Evolutionary conservation across 2,329 filamentous ascomycete genomes (phyloP).

Genomic region (Fusarium nygamai): DNA sequence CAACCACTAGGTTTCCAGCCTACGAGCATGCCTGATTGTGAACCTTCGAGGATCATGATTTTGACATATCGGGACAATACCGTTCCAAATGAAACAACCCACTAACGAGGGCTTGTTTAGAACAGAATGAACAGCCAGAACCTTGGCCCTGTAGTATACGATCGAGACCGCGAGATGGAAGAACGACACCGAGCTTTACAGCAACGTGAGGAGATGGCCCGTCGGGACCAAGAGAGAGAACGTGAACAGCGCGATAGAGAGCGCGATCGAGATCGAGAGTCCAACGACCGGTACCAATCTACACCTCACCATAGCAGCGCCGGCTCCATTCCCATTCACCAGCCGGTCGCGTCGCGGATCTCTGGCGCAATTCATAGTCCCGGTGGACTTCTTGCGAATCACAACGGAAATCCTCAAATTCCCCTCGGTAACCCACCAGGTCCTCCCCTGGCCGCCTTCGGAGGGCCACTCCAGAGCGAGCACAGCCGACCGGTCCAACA

Average conservation of each 20-base stretch:
- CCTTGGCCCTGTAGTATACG: slow-evolving; percentile 55
- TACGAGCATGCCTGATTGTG: neutral
- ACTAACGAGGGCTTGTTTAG: slow-evolving; percentile 31
- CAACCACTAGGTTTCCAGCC: neutral
- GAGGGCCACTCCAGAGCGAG: slow-evolving; percentile 64
- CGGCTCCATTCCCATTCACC: slow-evolving; percentile 90
- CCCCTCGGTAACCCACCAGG: slow-evolving; percentile 63
- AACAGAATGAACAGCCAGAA: slow-evolving; percentile 59
- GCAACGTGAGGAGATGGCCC: slow-evolving; percentile 59
- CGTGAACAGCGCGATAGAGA: slow-evolving; percentile 67
- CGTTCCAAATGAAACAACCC: slow-evolving; percentile 1
- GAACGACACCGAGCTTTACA: slow-evolving; percentile 59
- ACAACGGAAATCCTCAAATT: slow-evolving; percentile 68
- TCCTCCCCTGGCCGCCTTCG: slow-evolving; percentile 59
- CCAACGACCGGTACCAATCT: slow-evolving; percentile 73
- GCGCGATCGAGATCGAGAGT: slow-evolving; percentile 68
- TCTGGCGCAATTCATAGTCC: slow-evolving; percentile 89
- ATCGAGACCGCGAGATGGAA: slow-evolving; percentile 61
- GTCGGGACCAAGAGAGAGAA: slow-evolving; percentile 56
- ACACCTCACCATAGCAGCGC: slow-evolving; percentile 84
- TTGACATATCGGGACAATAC: neutral
- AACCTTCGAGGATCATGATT: neutral
- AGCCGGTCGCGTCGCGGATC: slow-evolving; percentile 87
- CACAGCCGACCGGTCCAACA: slow-evolving; percentile 63
- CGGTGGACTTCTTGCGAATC: slow-evolving; percentile 83